A percentile compares a stretch with the other conserved stretches of the same genome.
These are phyloP conservation scores for Neonectria hederae DNA, from an alignment of 2,329 filamentous ascomycete genomes.

Conservation along the genomic window DNA sequence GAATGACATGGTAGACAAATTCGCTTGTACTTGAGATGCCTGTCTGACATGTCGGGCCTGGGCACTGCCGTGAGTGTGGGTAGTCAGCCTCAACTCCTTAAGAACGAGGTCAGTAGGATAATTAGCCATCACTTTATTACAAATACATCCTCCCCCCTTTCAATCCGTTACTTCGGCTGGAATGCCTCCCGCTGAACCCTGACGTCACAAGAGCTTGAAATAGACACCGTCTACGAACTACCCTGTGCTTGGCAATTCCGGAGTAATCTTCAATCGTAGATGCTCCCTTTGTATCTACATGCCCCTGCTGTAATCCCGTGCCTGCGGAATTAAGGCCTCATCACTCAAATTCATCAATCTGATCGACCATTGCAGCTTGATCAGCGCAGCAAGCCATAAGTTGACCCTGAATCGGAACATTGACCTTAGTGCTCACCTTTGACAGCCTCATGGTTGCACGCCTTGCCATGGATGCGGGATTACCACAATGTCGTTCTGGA, in stretches of 20 bases:
- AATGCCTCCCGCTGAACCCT: neutral
- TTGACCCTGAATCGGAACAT: neutral
- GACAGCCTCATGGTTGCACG: neutral
- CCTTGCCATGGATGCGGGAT: neutral
- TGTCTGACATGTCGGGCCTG: neutral
- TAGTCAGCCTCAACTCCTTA: neutral
- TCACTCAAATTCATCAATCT: neutral
- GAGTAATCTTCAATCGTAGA: neutral
- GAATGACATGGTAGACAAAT: neutral
- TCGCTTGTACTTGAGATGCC: neutral
- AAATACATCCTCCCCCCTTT: conserved; percentile 2
- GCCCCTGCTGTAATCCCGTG: neutral
- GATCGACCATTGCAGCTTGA: neutral
- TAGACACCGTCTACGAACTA: neutral
- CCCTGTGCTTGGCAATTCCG: neutral
- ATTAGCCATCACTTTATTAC: too few relatives aligned
- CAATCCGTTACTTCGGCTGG: neutral
- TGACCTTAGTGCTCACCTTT: neutral
- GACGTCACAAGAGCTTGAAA: conserved; percentile 7
- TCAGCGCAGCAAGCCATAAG: neutral
- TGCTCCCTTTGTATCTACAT: neutral
- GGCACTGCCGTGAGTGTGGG: neutral
- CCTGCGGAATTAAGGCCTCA: neutral
- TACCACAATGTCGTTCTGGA: neutral
- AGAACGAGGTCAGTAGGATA: neutral